These are phyloP conservation scores for Epithele typhae DNA, from an alignment of 768 basidiomycete genomes.

Conservation along the genomic window DNA sequence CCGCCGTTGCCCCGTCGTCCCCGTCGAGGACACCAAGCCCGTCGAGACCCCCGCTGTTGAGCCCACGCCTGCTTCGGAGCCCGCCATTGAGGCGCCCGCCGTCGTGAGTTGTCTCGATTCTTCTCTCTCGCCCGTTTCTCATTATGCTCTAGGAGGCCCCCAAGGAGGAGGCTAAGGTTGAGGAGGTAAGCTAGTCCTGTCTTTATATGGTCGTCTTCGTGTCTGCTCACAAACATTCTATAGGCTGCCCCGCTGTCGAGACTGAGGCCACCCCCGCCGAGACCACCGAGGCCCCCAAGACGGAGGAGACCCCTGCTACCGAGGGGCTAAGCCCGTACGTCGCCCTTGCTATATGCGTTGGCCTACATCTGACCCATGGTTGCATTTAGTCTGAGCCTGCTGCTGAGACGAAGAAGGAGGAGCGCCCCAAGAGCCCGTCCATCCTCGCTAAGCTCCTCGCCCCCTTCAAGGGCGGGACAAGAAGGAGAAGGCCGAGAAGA, in stretches of 20 bases:
- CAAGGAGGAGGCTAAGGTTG: conserved; percentile 38
- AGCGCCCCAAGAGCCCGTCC: conserved; percentile 75
- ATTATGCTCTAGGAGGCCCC: conserved; percentile 29
- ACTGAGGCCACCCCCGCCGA: conserved; percentile 26
- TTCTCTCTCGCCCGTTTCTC: conserved; percentile 1
- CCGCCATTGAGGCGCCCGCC: conserved; percentile 37
- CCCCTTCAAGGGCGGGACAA: conserved; percentile 55
- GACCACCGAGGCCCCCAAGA: conserved; percentile 26
- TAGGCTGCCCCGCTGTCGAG: conserved; percentile 37
- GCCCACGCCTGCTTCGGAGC: conserved; percentile 30
- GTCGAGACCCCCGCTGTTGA: conserved; percentile 38
- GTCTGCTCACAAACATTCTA: background rate
- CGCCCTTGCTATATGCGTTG: background rate
- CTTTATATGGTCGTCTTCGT: background rate
- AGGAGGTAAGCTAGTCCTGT: conserved; percentile 29
- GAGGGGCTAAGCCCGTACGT: conserved; percentile 40
- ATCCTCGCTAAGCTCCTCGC: conserved; percentile 76
- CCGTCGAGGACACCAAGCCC: conserved; percentile 51
- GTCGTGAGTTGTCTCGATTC: conserved; percentile 26
- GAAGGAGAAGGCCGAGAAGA: conserved; percentile 52
- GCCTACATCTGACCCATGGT: background rate
- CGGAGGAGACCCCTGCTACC: conserved; percentile 32
- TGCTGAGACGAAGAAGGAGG: conserved; percentile 61
- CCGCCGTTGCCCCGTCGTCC: conserved; percentile 44
- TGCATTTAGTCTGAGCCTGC: conserved; percentile 43